Base-by-base conservation (phyloP, 257 asterid genomes). In the Lithospermum erythrorhizon region DNA sequence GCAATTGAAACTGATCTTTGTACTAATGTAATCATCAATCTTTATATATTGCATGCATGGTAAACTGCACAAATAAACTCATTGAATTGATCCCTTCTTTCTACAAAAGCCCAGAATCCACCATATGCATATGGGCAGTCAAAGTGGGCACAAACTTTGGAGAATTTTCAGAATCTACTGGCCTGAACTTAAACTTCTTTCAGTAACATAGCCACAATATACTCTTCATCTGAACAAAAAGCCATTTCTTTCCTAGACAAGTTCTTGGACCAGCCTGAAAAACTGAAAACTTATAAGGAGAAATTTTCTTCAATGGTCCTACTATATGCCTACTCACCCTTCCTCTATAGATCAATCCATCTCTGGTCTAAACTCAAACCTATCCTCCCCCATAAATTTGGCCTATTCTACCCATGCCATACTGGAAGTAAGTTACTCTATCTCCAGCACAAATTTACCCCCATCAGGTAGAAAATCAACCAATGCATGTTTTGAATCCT, bases 391-490 rank as follows among this genome's bases (percentile, higher is more conserved):
- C 94, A 85, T 68, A 87, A 22, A 11, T 64, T 67, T 73, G 73
- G n/a, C n/a, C 82, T 82, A 79, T 81, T 68, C 94, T 85, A 67
- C 91, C 96, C 94, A 83, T 83, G 9, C 94, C 96, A 35, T 85
- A 87, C 0, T 87, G 93, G 59, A 85, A 85, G 64, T 82, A 84
- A 5, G 96, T 87, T 9, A 87, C 89, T 66, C 94, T 65, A 66
- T 82, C 87, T 8, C 96, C 94, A 6, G 77, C 70, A 24, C 61
- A 54, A n/a, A n/a, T 60, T 24, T 21, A 4, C 37, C 87, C 0
- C 97, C 97, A 21, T 90, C 97, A 0, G 95, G 96, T 56, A 90
- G 64, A 2, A 80, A 58, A 58, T 90, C 90, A 1, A 54, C 66
- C 2, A 62, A 78, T 2, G 95, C 89, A 47, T 85, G 89, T 57